Conservation (phyloP, 345 rosid species). For the Citrus hindsii region DNA sequence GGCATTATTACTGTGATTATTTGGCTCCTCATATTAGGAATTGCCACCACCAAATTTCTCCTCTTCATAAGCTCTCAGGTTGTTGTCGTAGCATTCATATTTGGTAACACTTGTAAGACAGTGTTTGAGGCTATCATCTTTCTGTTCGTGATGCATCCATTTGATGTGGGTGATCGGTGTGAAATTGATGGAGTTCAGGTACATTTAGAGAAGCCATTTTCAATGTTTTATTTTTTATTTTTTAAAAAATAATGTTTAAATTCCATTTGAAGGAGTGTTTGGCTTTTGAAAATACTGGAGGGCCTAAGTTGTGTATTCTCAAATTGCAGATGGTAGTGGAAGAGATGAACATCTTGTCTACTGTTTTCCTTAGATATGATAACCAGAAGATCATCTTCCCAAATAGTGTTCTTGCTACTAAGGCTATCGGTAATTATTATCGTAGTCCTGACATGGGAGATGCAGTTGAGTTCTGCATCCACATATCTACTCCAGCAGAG, state of each 20-base stretch:
- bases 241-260: not conserved
- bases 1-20: conserved; percentile 51
- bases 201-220: not conserved
- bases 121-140: conserved; percentile 80
- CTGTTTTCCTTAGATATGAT: conserved; percentile 78
- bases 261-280: not conserved
- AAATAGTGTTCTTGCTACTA: conserved; percentile 63
- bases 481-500: conserved; percentile 69
- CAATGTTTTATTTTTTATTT: not conserved
- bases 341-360: conserved; percentile 92
- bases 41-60: conserved; percentile 73
- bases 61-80: conserved; percentile 80
- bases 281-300: not conserved
- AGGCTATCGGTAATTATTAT: conserved; percentile 69
- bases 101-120: conserved; percentile 85
- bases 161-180: conserved; percentile 88
- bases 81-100: conserved; percentile 67
- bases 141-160: conserved; percentile 84
- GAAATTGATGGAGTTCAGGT: conserved; percentile 87
- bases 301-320: not conserved
- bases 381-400: conserved; percentile 70
- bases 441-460: conserved; percentile 98
- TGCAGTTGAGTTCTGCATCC: conserved; percentile 68
- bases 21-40: conserved; percentile 79
- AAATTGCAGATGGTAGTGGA: conserved; percentile 74